Evolutionary conservation across 73 alveolate species (phyloP), one percentile per base, ranked within the genome.

Genomic region (Uronychia binucleata): DNA sequence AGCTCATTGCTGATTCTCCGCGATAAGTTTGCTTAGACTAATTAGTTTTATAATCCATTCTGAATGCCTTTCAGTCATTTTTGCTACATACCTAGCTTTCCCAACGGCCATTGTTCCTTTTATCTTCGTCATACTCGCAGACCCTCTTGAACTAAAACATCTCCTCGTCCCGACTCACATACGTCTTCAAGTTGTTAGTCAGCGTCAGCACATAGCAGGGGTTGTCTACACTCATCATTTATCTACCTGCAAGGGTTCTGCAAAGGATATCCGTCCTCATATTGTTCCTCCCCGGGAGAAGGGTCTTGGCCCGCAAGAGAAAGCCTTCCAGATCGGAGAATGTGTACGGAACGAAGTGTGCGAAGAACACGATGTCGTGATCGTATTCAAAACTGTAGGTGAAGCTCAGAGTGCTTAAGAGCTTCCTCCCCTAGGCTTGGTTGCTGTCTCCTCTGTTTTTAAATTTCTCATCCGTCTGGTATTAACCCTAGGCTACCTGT

Each of bases 301-400:
- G 26, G 14, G 28, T 57, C 1, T 79, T 59, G 1, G 83, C 75
- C 28, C 58, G 1, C n/a, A 28, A 77, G 30, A 90, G 77, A 13
- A 29, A 59, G 28, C 87, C 77, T 14, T 88, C 86, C 35, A 94
- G 80, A 78, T 95, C 98, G 0, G 97, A 79, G 81, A 90, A 95
- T 1, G 98, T 95, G 81, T 88, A 95, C 14, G 98, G 98, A 74
- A 95, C 83, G 34, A 95, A 92, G 83, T 93, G 95, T 19, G 98
- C 98, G 81, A 95, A 95, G 89, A 82, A 95, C 1, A 95, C 97
- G 78, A 87, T 96, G 77, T 95, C 98, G 58, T 79, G 34, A 74
- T 95, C 94, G 80, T 93, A 79, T 34, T 34, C 94, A 33, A 74
- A 90, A 58, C 91, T 84, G 46, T 86, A 95, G 59, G 97, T 94